Conservation (phyloP, 441 rosid species). For the Aquilaria agallochum region DNA sequence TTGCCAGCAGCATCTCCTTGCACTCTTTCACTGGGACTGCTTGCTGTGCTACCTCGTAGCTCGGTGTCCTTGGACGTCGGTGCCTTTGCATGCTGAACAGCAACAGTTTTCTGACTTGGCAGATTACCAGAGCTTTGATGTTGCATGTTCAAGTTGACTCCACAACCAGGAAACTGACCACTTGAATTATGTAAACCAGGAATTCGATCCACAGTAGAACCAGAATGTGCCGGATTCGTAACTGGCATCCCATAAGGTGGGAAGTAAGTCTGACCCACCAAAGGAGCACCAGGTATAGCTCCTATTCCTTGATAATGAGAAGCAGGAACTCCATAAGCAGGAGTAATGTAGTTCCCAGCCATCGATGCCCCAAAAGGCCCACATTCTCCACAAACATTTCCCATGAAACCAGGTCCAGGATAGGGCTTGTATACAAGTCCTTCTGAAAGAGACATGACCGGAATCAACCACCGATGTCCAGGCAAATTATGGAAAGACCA, state of each 20-base stretch:
- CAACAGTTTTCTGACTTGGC: constrained; percentile 25
- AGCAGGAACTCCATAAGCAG: constrained; percentile 31
- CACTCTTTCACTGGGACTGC: constrained; percentile 36
- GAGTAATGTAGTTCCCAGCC: constrained; percentile 33
- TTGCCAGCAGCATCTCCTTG: constrained; percentile 13
- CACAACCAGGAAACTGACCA: constrained; percentile 28
- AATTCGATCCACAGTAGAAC: constrained; percentile 46
- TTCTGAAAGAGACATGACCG: constrained; percentile 86
- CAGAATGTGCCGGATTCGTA: constrained; percentile 37
- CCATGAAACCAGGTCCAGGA: constrained; percentile 44
- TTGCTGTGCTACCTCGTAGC: constrained; percentile 53
- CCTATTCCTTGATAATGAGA: constrained; percentile 42
- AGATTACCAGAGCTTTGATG: constrained; percentile 38
- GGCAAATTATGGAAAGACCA: constrained; percentile 51
- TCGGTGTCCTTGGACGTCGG: constrained; percentile 35
- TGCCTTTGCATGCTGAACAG: constrained; percentile 19
- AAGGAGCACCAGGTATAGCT: constrained; percentile 32
- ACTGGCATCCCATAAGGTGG: constrained; percentile 63
- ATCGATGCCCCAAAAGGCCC: constrained; percentile 43
- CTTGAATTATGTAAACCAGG: constrained; percentile 24
- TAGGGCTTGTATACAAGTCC: constrained; percentile 89
- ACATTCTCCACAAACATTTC: constrained; percentile 46
- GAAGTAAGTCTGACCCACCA: constrained; percentile 50
- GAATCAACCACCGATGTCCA: constrained; percentile 82
- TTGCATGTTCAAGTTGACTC: constrained; percentile 29